A percentile compares a stretch with the other conserved stretches of the same genome.
Evolutionary conservation across 257 asterid genomes (phyloP).

Genomic region (Solanum stenotomum): DNA sequence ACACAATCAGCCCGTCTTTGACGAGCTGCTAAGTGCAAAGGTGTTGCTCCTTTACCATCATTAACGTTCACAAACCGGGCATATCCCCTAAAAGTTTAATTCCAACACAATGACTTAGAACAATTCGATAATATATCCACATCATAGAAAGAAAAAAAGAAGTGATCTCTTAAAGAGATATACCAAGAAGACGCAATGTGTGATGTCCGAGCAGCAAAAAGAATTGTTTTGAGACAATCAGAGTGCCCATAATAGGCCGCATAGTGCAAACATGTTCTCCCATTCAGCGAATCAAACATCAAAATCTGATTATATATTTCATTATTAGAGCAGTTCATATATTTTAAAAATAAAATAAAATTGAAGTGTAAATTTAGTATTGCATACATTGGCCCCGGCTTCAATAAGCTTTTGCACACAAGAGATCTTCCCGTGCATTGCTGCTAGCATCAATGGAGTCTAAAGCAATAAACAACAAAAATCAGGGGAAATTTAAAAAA

Average conservation of each 20-base stretch:
- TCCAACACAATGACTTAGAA: background rate
- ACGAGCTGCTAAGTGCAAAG: slow-evolving; percentile 90
- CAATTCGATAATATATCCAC: background rate
- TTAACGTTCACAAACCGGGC: slow-evolving; percentile 86
- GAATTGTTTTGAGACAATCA: slow-evolving; percentile 73
- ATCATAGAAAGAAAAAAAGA: background rate
- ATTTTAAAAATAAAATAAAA: too few species aligned
- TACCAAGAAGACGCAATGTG: slow-evolving; percentile 87
- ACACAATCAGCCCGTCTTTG: slow-evolving; percentile 71
- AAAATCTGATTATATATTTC: slow-evolving; percentile 46
- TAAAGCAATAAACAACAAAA: slow-evolving; percentile 24
- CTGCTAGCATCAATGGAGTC: slow-evolving; percentile 99
- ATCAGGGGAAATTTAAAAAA: background rate
- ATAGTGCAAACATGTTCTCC: slow-evolving; percentile 95
- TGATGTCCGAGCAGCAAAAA: slow-evolving; percentile 65
- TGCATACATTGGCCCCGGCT: slow-evolving; percentile 84
- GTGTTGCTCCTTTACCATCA: slow-evolving; percentile 93
- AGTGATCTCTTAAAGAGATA: background rate
- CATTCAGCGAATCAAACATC: slow-evolving; percentile 76
- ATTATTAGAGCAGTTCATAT: background rate
- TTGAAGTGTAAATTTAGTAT: too few species aligned
- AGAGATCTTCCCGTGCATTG: slow-evolving; percentile 92
- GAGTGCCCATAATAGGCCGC: slow-evolving; percentile 90
- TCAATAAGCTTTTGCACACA: slow-evolving; percentile 77
- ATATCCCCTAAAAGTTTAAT: slow-evolving; percentile 53